Evolutionary conservation across 2,329 filamentous ascomycete genomes (phyloP).

Genomic region (Cladobotryum protrusum): DNA sequence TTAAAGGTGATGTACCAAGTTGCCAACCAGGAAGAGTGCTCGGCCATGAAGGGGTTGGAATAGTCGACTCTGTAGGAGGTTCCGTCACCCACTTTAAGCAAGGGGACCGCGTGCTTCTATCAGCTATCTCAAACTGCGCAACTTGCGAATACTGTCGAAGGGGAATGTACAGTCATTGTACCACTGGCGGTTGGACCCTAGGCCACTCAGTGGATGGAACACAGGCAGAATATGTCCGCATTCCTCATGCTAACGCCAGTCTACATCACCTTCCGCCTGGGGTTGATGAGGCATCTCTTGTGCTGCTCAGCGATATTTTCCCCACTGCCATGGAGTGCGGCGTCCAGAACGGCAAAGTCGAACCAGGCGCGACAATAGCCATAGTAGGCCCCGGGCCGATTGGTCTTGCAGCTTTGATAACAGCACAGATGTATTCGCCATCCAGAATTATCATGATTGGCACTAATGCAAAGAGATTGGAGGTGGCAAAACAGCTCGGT

Average conservation of each 20-base stretch:
- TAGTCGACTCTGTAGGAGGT: constrained; percentile 38
- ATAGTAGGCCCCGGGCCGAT: constrained; percentile 52
- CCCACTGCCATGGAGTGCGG: constrained; percentile 52
- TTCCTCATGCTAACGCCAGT: constrained; percentile 44
- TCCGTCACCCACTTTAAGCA: constrained; percentile 40
- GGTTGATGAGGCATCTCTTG: constrained; percentile 35
- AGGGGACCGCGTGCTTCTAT: constrained; percentile 47
- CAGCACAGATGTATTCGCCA: constrained; percentile 49
- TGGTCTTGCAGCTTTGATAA: constrained; percentile 49
- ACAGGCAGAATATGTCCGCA: constrained; percentile 50
- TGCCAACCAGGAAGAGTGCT: constrained; percentile 39
- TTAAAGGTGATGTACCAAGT: constrained; percentile 46
- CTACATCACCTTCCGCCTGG: constrained; percentile 38
- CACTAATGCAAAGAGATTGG: constrained; percentile 40
- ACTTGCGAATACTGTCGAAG: constrained; percentile 44
- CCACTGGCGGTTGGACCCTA: constrained; percentile 48
- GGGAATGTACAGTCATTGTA: constrained; percentile 48
- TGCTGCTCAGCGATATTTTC: constrained; percentile 50
- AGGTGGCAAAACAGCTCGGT: constrained; percentile 41
- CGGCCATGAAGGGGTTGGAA: constrained; percentile 49
- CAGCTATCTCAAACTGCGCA: constrained; percentile 45
- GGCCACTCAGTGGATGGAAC: constrained; percentile 48
- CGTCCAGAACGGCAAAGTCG: constrained; percentile 43
- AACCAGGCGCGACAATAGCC: constrained; percentile 45
- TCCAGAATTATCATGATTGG: constrained; percentile 47